Conservation (phyloP, 495 filamentous ascomycete genomes). For the Arthonia radiata region DNA sequence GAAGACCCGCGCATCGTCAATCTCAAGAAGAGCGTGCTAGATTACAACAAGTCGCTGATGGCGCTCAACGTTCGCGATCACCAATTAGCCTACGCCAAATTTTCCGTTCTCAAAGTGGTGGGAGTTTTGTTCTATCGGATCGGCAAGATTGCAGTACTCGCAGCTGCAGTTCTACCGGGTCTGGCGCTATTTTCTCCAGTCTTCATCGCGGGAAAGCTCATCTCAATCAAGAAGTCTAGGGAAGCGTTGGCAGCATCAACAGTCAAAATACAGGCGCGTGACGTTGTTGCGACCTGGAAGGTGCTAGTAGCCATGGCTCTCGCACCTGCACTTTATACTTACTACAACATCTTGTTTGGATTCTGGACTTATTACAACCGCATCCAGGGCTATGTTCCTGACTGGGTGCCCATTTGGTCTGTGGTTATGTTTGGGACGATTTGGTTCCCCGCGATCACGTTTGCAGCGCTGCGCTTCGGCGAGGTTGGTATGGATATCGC, state of each 20-base stretch:
- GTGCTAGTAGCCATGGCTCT: conserved; percentile 76
- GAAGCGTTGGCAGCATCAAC: conserved; percentile 78
- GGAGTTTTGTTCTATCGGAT: conserved; percentile 59
- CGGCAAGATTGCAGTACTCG: conserved; percentile 46
- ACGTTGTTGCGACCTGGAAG: conserved; percentile 98
- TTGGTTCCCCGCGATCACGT: conserved; percentile 71
- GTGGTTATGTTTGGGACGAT: conserved; percentile 45
- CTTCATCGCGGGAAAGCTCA: conserved; percentile 69
- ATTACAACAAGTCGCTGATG: conserved; percentile 74
- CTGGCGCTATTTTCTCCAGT: conserved; percentile 72
- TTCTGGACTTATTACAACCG: conserved; percentile 61
- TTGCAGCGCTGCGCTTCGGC: conserved; percentile 81
- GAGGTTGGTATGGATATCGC: conserved; percentile 95
- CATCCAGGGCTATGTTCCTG: conserved; percentile 51
- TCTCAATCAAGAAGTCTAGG: conserved; percentile 73
- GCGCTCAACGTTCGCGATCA: conserved; percentile 78
- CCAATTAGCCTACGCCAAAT: conserved; percentile 78
- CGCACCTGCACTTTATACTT: conserved; percentile 61
- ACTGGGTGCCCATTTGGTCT: conserved; percentile 58
- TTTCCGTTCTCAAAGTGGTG: conserved; percentile 50
- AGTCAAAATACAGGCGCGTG: conserved; percentile 79
- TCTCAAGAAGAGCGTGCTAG: conserved; percentile 51
- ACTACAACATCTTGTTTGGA: conserved; percentile 49
- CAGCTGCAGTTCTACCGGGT: conserved; percentile 66
- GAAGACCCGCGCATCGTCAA: conserved; percentile 65